Evolutionary conservation across 305 asterid genomes (phyloP).

Genomic region (Plantago lanceolata): DNA sequence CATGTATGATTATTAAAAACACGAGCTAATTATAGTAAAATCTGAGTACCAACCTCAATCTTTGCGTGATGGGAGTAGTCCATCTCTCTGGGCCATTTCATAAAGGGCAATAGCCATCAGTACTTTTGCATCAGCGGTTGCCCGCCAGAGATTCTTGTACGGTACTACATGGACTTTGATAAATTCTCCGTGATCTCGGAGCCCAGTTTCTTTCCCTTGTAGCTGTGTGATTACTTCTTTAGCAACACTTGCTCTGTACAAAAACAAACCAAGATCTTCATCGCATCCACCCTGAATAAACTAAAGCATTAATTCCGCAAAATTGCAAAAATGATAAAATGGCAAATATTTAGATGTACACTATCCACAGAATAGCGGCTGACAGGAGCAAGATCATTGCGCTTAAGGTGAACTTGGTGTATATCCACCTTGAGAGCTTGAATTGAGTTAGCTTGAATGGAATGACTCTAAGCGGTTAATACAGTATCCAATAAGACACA

Average conservation of each 20-base stretch:
- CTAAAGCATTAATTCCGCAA: conserved; percentile 11
- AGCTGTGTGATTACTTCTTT: conserved; percentile 53
- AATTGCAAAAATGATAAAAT: not conserved
- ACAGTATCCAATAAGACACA: no score
- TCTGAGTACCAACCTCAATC: conserved; percentile 19
- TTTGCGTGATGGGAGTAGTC: conserved; percentile 38
- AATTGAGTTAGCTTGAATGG: no score
- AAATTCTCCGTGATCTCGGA: conserved; percentile 78
- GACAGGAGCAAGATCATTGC: no score
- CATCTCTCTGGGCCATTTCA: conserved; percentile 80
- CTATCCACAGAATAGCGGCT: not conserved
- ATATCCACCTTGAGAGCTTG: not conserved
- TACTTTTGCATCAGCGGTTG: conserved; percentile 80
- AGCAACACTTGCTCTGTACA: conserved; percentile 61
- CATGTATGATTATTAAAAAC: no score
- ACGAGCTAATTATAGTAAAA: no score
- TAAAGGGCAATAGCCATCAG: conserved; percentile 69
- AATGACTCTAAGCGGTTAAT: no score
- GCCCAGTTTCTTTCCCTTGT: conserved; percentile 78
- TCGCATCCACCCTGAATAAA: conserved; percentile 79
- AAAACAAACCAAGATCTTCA: conserved; percentile 67
- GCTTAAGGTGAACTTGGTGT: no score
- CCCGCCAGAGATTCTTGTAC: conserved; percentile 66
- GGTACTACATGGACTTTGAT: conserved; percentile 79
- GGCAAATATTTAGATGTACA: not conserved